Evolutionary conservation across 768 basidiomycete species (phyloP).

Genomic region (Russula compacta): DNA sequence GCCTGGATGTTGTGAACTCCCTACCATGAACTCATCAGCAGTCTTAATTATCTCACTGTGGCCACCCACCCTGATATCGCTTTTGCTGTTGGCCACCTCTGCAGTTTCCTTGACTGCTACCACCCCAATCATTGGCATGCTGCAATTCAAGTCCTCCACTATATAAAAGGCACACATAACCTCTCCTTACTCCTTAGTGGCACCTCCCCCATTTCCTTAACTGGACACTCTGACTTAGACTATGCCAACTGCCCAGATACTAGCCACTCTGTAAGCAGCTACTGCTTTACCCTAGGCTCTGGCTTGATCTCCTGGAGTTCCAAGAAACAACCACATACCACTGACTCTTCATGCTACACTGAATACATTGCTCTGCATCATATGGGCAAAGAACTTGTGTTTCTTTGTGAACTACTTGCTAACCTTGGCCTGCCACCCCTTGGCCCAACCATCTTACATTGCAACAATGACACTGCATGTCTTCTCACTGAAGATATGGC

Average conservation of each 20-base stretch:
- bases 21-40: neutral
- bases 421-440: too few relatives aligned
- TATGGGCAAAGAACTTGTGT: too few relatives aligned
- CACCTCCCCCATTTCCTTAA: rapidly evolving
- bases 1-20: neutral
- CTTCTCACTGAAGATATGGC: too few relatives aligned
- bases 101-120: neutral
- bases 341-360: too few relatives aligned
- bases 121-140: neutral
- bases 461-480: too few relatives aligned
- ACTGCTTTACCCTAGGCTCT: neutral
- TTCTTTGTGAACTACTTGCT: too few relatives aligned
- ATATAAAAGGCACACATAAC: neutral
- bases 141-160: neutral
- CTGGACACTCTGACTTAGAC: neutral
- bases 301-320: too few relatives aligned
- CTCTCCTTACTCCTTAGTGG: neutral
- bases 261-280: neutral
- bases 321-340: too few relatives aligned
- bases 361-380: too few relatives aligned
- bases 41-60: neutral
- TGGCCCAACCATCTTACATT: too few relatives aligned
- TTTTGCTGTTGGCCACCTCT: neutral
- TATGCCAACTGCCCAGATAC: neutral
- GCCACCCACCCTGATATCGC: neutral